These are phyloP conservation scores for Colletotrichum sp. DNA, from an alignment of 2,329 filamentous ascomycete species.

Conservation along the genomic window DNA sequence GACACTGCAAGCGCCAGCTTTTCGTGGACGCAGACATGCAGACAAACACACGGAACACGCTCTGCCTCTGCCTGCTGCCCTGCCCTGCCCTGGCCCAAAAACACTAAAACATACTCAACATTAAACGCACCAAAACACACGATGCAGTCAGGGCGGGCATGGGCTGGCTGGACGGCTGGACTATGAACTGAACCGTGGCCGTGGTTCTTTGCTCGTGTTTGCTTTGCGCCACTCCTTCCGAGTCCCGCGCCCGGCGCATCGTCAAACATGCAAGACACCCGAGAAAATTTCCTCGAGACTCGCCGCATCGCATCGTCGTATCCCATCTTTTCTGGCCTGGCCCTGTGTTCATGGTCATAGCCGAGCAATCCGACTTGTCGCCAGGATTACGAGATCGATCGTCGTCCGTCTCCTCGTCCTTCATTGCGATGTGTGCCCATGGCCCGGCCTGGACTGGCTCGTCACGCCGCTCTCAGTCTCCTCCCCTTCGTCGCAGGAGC, in stretches of 20 bases:
- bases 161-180: neutral
- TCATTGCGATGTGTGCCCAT: neutral
- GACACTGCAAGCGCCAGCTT: neutral
- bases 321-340: neutral
- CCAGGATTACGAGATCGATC: neutral
- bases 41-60: neutral
- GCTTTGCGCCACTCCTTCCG: neutral
- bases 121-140: neutral
- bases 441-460: slow-evolving; percentile 3
- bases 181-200: neutral
- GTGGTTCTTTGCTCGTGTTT: neutral
- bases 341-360: neutral
- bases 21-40: neutral
- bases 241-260: neutral
- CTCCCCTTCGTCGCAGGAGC: neutral
- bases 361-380: neutral
- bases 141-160: neutral
- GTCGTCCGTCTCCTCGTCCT: neutral
- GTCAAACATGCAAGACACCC: neutral
- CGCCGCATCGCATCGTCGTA: neutral
- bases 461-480: neutral
- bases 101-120: neutral
- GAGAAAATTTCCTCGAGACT: neutral
- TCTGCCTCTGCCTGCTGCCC: neutral
- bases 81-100: neutral